Base-by-base conservation (phyloP, 331 rosid genomes). In the Arachis monticola region DNA sequence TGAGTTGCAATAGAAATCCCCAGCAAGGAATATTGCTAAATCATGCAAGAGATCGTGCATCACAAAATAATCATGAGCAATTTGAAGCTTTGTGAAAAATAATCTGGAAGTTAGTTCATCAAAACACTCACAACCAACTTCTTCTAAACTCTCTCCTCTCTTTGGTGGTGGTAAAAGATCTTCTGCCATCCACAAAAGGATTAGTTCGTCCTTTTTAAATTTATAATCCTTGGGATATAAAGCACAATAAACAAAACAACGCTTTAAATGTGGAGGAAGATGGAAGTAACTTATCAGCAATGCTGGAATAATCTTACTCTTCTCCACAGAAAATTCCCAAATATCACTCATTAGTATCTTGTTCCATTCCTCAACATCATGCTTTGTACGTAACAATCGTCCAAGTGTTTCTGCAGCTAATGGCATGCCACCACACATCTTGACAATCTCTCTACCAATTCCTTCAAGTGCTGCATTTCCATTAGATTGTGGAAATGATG, bases 11-110 rank as follows among this genome's bases (percentile, higher is more conserved):
- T 8, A 10, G 35, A 58, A 59, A 12, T 55, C 60, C 6, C 60
- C 9, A 3, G 60, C 60, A 55, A 55, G 30, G 9, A 14, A 55
- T 0, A 4, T n/a, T 6, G 70, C 12, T 41, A 61, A 47, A 14
- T 62, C 78, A 10, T 73, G 70, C 1, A 78, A 12, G 2, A 78
- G 77, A 31, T 78, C 56, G n/a, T 51, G 22, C 56, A 51, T 51
- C 17, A 35, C 3, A 2, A 35, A 35, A 35, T 35, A 35, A 35
- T 35, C 40, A 35, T 5, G 14, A 51, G 0, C 11, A 10, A 8
- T 0, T 3, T 48, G 4, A 5, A 1, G 5, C 12, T 67, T 27
- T 77, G 60, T 50, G 0, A 77, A 77, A 8, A 77, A 68, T 8
- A 74, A 77, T 48, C 69, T 41, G 1, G 65, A 70, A 9, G 31